Conservation (phyloP, 306 rosid species). For the Vigna radiata region DNA sequence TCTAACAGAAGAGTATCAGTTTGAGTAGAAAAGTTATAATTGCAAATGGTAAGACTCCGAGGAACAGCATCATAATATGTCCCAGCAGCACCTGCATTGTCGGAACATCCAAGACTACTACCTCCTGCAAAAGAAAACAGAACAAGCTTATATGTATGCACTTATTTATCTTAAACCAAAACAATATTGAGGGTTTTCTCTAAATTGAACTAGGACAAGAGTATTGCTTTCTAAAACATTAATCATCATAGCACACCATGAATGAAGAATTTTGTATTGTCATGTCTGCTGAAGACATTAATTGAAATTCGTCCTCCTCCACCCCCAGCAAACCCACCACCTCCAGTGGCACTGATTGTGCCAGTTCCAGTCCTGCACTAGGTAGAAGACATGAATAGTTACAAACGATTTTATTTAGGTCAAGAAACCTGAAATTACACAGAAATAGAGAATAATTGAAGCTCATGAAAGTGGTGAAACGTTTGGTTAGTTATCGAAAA, state of each 20-base stretch:
- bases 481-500: conserved; percentile 1
- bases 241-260: conserved; percentile 69
- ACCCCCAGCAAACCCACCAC: conserved; percentile 94
- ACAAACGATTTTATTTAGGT: conserved; percentile 44
- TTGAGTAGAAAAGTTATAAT: conserved; percentile 77
- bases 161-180: conserved; percentile 39
- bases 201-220: conserved; percentile 21
- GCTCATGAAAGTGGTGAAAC: conserved; percentile 2
- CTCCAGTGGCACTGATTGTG: conserved; percentile 82
- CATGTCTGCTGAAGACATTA: conserved; percentile 85
- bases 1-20: conserved; percentile 91
- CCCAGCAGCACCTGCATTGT: conserved; percentile 94
- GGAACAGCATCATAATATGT: conserved; percentile 96
- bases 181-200: background rate
- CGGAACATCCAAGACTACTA: conserved; percentile 85
- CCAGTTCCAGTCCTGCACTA: conserved; percentile 93
- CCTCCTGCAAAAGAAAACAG: conserved; percentile 68
- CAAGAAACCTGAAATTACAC: conserved; percentile 38
- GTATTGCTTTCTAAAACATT: conserved; percentile 20
- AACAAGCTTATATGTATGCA: conserved; percentile 25
- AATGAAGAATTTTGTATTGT: conserved; percentile 61
- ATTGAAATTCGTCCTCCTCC: conserved; percentile 97
- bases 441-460: conserved; percentile 36
- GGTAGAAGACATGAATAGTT: conserved; percentile 51
- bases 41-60: conserved; percentile 82